A percentile compares a stretch with the other conserved stretches of the same genome.
phyloP scores from a whole-genome alignment of 805 yeast species.

The Teunomyces atbi region DNA sequence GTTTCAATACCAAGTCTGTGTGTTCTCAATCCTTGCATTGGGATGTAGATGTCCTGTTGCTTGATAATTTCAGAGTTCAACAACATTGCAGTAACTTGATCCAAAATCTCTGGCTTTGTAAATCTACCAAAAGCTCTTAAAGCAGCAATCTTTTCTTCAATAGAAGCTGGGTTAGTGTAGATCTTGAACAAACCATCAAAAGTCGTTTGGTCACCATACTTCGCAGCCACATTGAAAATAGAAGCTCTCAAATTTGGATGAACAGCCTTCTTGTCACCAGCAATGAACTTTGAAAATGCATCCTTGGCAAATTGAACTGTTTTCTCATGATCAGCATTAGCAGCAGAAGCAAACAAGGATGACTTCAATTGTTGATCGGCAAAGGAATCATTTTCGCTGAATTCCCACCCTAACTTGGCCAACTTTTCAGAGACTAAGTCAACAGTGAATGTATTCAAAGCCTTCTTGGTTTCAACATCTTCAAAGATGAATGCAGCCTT shows the following conservation, averaged over 20 bases:
- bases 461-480: slow-evolving; percentile 42
- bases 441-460: slow-evolving; percentile 51
- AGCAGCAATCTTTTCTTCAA: slow-evolving; percentile 70
- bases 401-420: slow-evolving; percentile 62
- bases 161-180: slow-evolving; percentile 57
- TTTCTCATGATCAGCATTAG: slow-evolving; percentile 46
- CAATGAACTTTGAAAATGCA: slow-evolving; percentile 51
- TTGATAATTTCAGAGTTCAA: slow-evolving; percentile 58
- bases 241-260: slow-evolving; percentile 71
- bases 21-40: slow-evolving; percentile 69
- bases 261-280: slow-evolving; percentile 66
- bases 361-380: slow-evolving; percentile 67
- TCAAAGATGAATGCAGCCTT: slow-evolving; percentile 58
- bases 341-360: slow-evolving; percentile 60
- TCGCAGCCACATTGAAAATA: slow-evolving; percentile 66
- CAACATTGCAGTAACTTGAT: slow-evolving; percentile 55
- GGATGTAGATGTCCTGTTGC: slow-evolving; percentile 71
- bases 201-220: slow-evolving; percentile 57
- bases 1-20: slow-evolving; percentile 65
- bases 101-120: slow-evolving; percentile 48
- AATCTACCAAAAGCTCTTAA: slow-evolving; percentile 68
- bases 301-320: slow-evolving; percentile 47
- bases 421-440: slow-evolving; percentile 57
- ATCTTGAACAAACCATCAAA: slow-evolving; percentile 62
- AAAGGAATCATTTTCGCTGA: slow-evolving; percentile 53